phyloP scores from a whole-genome alignment of 306 rosid genomes.

The Prunus padus region DNA sequence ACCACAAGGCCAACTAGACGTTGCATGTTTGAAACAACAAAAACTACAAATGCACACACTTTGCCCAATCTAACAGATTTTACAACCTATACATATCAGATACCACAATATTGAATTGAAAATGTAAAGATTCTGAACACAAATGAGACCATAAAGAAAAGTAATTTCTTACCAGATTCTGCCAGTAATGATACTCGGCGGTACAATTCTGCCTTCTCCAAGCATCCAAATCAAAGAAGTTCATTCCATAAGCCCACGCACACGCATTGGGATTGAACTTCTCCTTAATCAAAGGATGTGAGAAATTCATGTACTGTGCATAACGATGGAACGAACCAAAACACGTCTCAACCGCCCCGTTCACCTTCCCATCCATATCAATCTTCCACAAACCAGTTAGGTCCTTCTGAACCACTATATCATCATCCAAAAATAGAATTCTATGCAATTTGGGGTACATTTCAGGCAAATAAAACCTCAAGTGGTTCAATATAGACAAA shows the following conservation, averaged over 20 bases:
- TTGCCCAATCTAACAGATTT: neutral
- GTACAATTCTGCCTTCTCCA: slow-evolving; percentile 88
- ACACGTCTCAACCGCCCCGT: slow-evolving; percentile 90
- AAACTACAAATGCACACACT: neutral
- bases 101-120: neutral
- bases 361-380: slow-evolving; percentile 91
- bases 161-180: slow-evolving; percentile 61
- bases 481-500: slow-evolving; percentile 72
- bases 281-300: slow-evolving; percentile 78
- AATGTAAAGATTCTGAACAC: neutral
- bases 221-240: slow-evolving; percentile 86
- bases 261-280: slow-evolving; percentile 78
- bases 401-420: slow-evolving; percentile 81
- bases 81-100: neutral
- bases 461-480: slow-evolving; percentile 84
- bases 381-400: slow-evolving; percentile 81
- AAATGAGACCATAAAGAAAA: neutral
- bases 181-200: slow-evolving; percentile 88
- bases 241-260: slow-evolving; percentile 95
- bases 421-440: slow-evolving; percentile 74
- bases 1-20: neutral
- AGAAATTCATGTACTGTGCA: slow-evolving; percentile 89
- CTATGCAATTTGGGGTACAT: slow-evolving; percentile 81
- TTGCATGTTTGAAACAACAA: neutral
- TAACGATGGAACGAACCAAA: slow-evolving; percentile 84